Conservation (phyloP, 345 rosid genomes). For the Euphorbia lathyris region DNA sequence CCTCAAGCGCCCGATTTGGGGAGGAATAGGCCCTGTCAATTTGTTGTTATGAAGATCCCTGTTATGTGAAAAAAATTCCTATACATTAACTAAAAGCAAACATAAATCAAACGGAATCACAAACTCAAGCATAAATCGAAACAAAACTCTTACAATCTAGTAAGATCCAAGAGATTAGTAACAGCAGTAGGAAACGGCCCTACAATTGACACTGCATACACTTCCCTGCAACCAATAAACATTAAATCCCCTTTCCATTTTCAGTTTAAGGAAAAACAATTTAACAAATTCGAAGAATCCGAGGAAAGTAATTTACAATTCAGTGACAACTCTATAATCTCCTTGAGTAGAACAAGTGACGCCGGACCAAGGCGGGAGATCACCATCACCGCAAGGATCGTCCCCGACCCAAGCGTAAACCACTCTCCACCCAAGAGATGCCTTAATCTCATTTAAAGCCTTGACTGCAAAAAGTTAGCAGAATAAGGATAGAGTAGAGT, state of each 20-base stretch:
- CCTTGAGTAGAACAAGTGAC: constrained; percentile 88
- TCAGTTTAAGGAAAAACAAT: neutral
- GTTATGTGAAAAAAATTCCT: constrained; percentile 5
- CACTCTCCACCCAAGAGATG: constrained; percentile 96
- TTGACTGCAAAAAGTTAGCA: constrained; percentile 45
- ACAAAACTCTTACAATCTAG: constrained; percentile 56
- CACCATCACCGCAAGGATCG: constrained; percentile 94
- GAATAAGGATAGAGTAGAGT: too few relatives aligned
- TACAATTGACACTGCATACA: constrained; percentile 89
- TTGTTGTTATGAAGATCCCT: constrained; percentile 92
- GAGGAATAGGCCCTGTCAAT: constrained; percentile 91
- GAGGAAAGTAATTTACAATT: constrained; percentile 44
- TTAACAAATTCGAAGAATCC: neutral
- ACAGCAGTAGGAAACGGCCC: constrained; percentile 93
- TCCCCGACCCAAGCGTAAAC: constrained; percentile 98
- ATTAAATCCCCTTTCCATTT: neutral
- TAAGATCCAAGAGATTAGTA: constrained; percentile 85
- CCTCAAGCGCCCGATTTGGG: constrained; percentile 86
- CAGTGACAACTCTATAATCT: constrained; percentile 87
- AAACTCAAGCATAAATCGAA: neutral
- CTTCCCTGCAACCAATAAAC: constrained; percentile 50
- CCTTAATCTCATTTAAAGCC: constrained; percentile 95
- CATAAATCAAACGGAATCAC: neutral
- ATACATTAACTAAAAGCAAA: neutral
- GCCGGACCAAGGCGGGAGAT: constrained; percentile 90